Evolutionary conservation across 441 rosid genomes (phyloP).

Genomic region (Hura crepitans): DNA sequence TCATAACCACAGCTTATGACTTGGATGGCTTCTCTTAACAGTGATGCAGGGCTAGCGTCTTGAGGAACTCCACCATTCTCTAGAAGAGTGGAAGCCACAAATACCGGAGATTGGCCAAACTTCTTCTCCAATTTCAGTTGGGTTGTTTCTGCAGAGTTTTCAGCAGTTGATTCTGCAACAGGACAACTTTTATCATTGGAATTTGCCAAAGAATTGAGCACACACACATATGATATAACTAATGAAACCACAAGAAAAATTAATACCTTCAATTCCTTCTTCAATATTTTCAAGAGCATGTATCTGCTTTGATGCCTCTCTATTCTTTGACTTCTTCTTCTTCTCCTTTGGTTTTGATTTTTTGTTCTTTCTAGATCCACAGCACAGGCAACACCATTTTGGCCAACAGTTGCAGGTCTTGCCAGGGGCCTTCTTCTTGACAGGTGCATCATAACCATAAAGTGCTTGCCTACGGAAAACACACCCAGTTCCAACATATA

Average conservation of each 20-base stretch:
- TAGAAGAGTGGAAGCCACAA: conserved; percentile 71
- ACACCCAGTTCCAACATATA: conserved; percentile 96
- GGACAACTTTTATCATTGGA: neutral
- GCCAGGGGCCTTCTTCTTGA: conserved; percentile 68
- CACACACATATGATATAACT: neutral
- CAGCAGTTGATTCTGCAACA: conserved; percentile 33
- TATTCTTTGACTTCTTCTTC: conserved; percentile 37
- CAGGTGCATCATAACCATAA: conserved; percentile 88
- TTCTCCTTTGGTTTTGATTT: conserved; percentile 45
- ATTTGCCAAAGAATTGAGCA: neutral
- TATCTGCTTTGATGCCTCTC: conserved; percentile 69
- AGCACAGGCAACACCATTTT: conserved; percentile 73
- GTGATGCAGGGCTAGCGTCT: conserved; percentile 73
- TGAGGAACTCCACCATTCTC: conserved; percentile 83
- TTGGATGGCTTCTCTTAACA: conserved; percentile 93
- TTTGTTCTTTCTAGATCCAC: conserved; percentile 53
- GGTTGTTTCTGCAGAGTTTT: conserved; percentile 31
- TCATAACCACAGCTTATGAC: conserved; percentile 98
- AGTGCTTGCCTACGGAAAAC: conserved; percentile 93
- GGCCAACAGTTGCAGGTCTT: conserved; percentile 95
- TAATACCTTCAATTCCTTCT: conserved; percentile 68
- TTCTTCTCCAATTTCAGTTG: conserved; percentile 84
- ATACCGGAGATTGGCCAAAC: conserved; percentile 92
- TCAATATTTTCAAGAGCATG: conserved; percentile 78
- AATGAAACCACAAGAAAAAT: conserved; percentile 2